A percentile compares a stretch with the other conserved stretches of the same genome.
Evolutionary conservation across 2,329 filamentous ascomycete species (phyloP).

Genomic region (Huntiella omanensis): DNA sequence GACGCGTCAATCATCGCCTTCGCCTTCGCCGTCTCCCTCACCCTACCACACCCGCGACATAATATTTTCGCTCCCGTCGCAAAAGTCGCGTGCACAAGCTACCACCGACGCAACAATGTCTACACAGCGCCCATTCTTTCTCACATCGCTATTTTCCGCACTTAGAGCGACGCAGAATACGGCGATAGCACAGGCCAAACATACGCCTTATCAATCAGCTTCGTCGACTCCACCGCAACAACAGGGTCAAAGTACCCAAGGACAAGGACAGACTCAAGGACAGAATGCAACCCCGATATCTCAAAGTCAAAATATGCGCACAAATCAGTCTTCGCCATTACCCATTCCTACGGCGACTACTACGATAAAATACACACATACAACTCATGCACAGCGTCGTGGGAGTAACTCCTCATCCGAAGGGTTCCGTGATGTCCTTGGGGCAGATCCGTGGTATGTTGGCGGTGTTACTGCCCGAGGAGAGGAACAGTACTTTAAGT

Average conservation of each 20-base stretch:
- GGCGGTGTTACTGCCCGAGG: slow-evolving; percentile 56
- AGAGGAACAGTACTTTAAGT: slow-evolving; percentile 68
- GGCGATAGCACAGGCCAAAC: slow-evolving; percentile 19
- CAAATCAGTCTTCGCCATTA: slow-evolving; percentile 12
- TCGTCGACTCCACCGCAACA: slow-evolving; percentile 12
- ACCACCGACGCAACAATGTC: slow-evolving; percentile 3
- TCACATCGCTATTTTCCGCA: slow-evolving; percentile 36
- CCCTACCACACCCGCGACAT: neutral
- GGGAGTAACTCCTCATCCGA: slow-evolving; percentile 61
- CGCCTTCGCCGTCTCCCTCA: neutral
- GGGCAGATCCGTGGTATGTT: slow-evolving; percentile 66
- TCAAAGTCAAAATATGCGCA: too few species aligned
- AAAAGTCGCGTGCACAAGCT: neutral
- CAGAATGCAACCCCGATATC: too few species aligned
- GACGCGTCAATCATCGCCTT: neutral
- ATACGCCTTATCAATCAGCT: slow-evolving; percentile 13
- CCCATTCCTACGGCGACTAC: slow-evolving; percentile 12
- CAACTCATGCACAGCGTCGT: slow-evolving; percentile 23
- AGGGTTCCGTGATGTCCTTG: slow-evolving; percentile 54
- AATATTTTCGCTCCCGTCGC: neutral
- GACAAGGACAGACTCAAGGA: too few species aligned
- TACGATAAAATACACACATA: neutral
- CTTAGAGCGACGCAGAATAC: slow-evolving; percentile 27
- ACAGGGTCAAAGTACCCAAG: slow-evolving; percentile 8
- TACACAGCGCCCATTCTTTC: slow-evolving; percentile 35